A percentile compares a stretch with the other conserved stretches of the same genome.
Conservation (phyloP, 768 basidiomycete genomes). For the Lentinula lateritia region DNA sequence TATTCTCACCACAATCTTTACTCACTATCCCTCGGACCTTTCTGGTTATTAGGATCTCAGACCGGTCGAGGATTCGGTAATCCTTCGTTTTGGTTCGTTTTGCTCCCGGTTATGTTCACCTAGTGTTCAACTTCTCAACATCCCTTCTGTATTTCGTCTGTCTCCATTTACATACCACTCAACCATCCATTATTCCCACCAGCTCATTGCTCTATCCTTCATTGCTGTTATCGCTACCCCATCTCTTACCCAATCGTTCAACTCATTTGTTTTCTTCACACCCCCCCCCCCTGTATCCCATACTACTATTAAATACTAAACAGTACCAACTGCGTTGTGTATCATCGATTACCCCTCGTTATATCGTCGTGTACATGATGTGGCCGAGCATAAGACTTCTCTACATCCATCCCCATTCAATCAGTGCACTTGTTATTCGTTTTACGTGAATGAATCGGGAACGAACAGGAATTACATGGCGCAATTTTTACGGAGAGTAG, state of each 20-base stretch:
- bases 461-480: background rate
- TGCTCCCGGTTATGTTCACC: no score
- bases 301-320: background rate
- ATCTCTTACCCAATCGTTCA: background rate
- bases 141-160: background rate
- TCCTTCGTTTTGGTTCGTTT: background rate
- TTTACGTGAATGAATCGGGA: background rate
- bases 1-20: background rate
- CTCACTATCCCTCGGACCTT: background rate
- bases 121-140: background rate
- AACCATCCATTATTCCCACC: background rate
- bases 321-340: conserved; percentile 3
- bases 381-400: background rate
- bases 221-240: background rate
- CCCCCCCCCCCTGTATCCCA: background rate
- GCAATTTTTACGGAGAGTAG: no score
- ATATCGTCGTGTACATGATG: background rate
- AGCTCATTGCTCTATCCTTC: background rate
- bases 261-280: background rate
- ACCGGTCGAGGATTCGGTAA: background rate
- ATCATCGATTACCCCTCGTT: background rate
- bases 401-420: background rate
- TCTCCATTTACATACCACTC: background rate
- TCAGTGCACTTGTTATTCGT: background rate
- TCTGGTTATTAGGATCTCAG: background rate